Conservation (phyloP, 2,329 filamentous ascomycete genomes). For the Fonsecaea monophora region DNA sequence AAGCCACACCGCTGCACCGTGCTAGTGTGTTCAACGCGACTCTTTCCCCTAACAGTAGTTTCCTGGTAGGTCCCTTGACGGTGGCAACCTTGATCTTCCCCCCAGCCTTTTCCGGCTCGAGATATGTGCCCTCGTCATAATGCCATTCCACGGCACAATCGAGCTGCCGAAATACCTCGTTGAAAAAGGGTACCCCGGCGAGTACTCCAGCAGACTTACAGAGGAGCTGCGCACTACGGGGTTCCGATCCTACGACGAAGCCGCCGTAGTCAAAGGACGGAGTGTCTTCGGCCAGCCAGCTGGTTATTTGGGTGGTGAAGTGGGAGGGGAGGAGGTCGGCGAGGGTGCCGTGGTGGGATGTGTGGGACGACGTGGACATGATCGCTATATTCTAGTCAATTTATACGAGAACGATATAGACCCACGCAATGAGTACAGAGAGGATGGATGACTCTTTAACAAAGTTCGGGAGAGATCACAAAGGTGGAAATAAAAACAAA, state of each 20-base stretch:
- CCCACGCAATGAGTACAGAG: not conserved
- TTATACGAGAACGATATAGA: not conserved
- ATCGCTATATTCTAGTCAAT: not conserved
- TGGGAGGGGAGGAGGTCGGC: constrained; percentile 40
- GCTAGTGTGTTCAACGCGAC: constrained; percentile 91
- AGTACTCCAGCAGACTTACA: constrained; percentile 78
- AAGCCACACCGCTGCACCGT: constrained; percentile 89
- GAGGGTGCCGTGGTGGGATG: constrained; percentile 33
- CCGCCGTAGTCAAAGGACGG: constrained; percentile 97
- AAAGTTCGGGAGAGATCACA: not conserved
- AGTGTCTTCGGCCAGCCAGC: constrained; percentile 95
- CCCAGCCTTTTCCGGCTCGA: constrained; percentile 64
- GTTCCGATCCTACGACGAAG: constrained; percentile 83
- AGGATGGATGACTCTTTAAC: not conserved
- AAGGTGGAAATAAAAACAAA: not conserved
- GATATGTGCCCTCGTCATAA: constrained; percentile 72
- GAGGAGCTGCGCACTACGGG: constrained; percentile 70
- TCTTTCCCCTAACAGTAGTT: constrained; percentile 86
- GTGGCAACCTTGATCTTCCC: constrained; percentile 72
- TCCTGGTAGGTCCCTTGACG: constrained; percentile 81
- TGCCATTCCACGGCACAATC: constrained; percentile 94
- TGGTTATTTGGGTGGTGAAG: constrained; percentile 40
- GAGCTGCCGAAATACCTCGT: constrained; percentile 88
- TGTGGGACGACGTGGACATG: not conserved
- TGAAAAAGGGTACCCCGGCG: constrained; percentile 91